Evolutionary conservation across 1,284 basidiomycete species (phyloP).

Genomic region (Sporisorium iseilematis-ciliati): DNA sequence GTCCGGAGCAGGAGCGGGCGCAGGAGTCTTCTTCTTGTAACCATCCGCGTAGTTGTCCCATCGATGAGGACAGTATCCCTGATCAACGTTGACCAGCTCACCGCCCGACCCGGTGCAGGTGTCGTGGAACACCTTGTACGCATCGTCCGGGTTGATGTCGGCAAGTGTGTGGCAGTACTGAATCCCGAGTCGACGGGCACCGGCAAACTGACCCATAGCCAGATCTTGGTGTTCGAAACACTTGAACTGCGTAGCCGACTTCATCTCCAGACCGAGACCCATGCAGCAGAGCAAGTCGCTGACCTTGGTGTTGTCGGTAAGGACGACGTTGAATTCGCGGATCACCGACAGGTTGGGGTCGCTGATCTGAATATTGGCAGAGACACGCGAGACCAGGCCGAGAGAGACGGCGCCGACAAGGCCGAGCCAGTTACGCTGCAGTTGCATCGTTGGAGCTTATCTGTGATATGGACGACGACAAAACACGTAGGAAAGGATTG

Average conservation of each 20-base stretch:
- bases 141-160: slow-evolving; percentile 10
- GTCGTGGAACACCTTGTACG: slow-evolving; percentile 2
- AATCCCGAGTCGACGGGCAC: slow-evolving; percentile 24
- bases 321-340: slow-evolving; percentile 32
- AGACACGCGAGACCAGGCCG: slow-evolving; percentile 3
- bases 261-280: slow-evolving; percentile 10
- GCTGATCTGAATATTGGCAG: slow-evolving; percentile 16
- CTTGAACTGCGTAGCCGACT: background rate
- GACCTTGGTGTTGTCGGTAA: slow-evolving; percentile 44
- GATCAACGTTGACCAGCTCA: slow-evolving; percentile 8
- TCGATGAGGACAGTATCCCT: slow-evolving; percentile 27
- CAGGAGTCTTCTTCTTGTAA: slow-evolving; percentile 18
- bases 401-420: slow-evolving; percentile 26
- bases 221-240: slow-evolving; percentile 21
- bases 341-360: slow-evolving; percentile 27
- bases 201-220: slow-evolving; percentile 5
- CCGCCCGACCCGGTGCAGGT: slow-evolving; percentile 8
- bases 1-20: slow-evolving; percentile 7
- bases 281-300: slow-evolving; percentile 36
- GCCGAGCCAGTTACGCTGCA: slow-evolving; percentile 14
- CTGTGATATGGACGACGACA: too few relatives aligned
- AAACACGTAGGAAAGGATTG: background rate
- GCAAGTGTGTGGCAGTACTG: slow-evolving; percentile 30
- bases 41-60: slow-evolving; percentile 32
- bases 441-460: slow-evolving; percentile 20